These are phyloP conservation scores for Penicillium pulvis DNA, from an alignment of 495 filamentous ascomycete species.

Conservation along the genomic window DNA sequence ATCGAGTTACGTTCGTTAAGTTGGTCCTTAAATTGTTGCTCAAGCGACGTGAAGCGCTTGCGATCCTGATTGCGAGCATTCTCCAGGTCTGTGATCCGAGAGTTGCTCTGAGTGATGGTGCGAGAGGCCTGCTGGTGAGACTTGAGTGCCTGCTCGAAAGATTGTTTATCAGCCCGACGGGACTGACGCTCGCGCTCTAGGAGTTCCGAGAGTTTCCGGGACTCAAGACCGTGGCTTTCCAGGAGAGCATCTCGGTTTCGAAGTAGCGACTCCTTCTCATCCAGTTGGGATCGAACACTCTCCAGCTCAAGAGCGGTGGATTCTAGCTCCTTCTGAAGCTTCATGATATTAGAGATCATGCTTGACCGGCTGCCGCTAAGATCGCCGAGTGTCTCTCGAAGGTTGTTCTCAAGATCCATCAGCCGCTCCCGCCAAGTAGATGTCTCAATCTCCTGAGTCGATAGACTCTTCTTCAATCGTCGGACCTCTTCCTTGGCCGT, in stretches of 20 bases:
- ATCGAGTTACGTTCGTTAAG: constrained; percentile 87
- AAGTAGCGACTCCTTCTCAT: constrained; percentile 85
- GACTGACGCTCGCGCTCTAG: constrained; percentile 88
- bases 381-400: constrained; percentile 82
- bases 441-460: constrained; percentile 81
- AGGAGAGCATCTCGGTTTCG: constrained; percentile 90
- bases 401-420: constrained; percentile 82
- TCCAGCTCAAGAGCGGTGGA: constrained; percentile 80
- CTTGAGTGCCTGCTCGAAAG: constrained; percentile 84
- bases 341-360: constrained; percentile 82
- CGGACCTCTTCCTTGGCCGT: constrained; percentile 85
- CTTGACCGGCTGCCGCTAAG: constrained; percentile 84
- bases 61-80: constrained; percentile 69
- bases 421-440: constrained; percentile 86
- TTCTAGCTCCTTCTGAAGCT: constrained; percentile 86
- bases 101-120: constrained; percentile 80
- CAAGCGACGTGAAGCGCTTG: constrained; percentile 70
- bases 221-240: constrained; percentile 85
- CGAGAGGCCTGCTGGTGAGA: constrained; percentile 81
- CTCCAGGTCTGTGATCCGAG: constrained; percentile 83
- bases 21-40: constrained; percentile 80
- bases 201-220: constrained; percentile 78
- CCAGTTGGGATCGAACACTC: constrained; percentile 67
- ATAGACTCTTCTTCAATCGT: constrained; percentile 76
- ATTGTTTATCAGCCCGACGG: constrained; percentile 78